Evolutionary conservation across 257 asterid species (phyloP).

Genomic region (Gynochthodes officinalis): DNA sequence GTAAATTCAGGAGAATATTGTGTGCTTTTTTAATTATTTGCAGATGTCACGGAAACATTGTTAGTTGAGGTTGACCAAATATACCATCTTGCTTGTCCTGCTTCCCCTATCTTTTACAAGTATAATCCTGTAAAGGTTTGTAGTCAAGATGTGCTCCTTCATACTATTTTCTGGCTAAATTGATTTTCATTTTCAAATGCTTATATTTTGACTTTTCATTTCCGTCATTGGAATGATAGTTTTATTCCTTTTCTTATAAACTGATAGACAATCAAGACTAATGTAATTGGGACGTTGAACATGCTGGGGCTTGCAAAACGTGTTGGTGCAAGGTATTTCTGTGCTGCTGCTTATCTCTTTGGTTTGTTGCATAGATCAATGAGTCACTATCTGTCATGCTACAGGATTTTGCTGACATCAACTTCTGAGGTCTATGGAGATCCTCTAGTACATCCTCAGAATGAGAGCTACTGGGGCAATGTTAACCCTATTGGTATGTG

Average conservation of each 20-base stretch:
- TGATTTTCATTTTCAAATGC: neutral
- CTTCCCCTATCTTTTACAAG: slow-evolving; percentile 97
- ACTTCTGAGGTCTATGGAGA: slow-evolving; percentile 98
- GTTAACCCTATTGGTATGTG: slow-evolving; percentile 88
- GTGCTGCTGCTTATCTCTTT: neutral
- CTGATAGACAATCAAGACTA: slow-evolving; percentile 88
- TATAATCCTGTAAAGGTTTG: slow-evolving; percentile 95
- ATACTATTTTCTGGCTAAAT: neutral
- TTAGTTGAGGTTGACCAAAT: slow-evolving; percentile 88
- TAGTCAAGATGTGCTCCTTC: neutral
- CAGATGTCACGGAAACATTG: slow-evolving; percentile 91
- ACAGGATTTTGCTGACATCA: slow-evolving; percentile 88
- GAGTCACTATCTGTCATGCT: slow-evolving; percentile 6
- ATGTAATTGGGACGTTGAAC: slow-evolving; percentile 90
- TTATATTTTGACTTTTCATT: neutral
- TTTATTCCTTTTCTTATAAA: slow-evolving; percentile 1
- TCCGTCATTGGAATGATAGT: neutral
- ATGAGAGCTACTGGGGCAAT: slow-evolving; percentile 98
- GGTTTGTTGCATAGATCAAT: neutral
- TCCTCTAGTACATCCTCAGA: slow-evolving; percentile 93
- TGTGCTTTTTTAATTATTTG: slow-evolving; percentile 1
- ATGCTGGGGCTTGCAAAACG: slow-evolving; percentile 99
- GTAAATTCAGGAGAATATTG: neutral
- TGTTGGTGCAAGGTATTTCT: slow-evolving; percentile 85
- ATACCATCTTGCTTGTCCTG: slow-evolving; percentile 99